phyloP scores from a whole-genome alignment of 176 grass and related monocot species.

The bread wheat (Triticum aestivum) region IWGSC_CS_RefSeq_v2.1 NC_057798.1:175593699-175594198 shows the following conservation, averaged over 20 bases:
- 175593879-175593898: neutral
- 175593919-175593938: constrained; percentile 1
- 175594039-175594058: neutral
- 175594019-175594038: neutral
- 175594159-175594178: constrained; percentile 1
- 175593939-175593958: neutral
- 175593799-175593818: neutral
- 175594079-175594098: neutral
- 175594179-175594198: constrained; percentile 5
- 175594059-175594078: neutral
- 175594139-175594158: constrained; percentile 28
- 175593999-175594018: neutral
- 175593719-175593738: neutral
- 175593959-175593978: neutral
- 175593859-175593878: neutral
- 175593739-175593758: neutral
- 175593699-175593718: neutral
- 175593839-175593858: neutral
- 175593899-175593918: neutral
- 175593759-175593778: neutral
- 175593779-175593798: neutral
- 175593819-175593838: neutral
- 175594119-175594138: constrained; percentile 37
- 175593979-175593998: neutral
- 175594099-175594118: neutral